A percentile compares a stretch with the other conserved stretches of the same genome.
These are phyloP conservation scores for Globisporangium takayamanum DNA, from an alignment of 352 stramenopile species.

Conservation along the genomic window DNA sequence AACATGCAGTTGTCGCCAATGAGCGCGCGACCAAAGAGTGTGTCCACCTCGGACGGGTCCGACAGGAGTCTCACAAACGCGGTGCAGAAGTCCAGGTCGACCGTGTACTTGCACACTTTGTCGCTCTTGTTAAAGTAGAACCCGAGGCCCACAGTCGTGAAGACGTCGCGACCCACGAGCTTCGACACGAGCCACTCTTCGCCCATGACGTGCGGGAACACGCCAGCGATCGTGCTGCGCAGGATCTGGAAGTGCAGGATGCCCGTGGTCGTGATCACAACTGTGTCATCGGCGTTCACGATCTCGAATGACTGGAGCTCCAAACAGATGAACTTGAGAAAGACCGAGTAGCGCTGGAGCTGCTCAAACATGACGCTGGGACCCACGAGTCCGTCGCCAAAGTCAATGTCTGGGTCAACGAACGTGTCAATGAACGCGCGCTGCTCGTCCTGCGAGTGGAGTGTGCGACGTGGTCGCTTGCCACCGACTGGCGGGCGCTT, in stretches of 20 bases:
- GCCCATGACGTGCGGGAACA: conserved; percentile 24
- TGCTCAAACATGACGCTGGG: conserved; percentile 24
- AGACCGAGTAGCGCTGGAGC: conserved; percentile 23
- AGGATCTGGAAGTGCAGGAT: conserved; percentile 22
- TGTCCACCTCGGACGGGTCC: conserved; percentile 14
- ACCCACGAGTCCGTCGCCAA: conserved; percentile 16
- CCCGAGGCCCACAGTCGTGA: conserved; percentile 1
- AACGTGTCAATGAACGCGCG: conserved; percentile 19
- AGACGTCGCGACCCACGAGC: conserved; percentile 20
- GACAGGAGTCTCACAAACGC: conserved; percentile 14
- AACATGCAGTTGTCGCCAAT: conserved; percentile 26
- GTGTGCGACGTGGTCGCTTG: not conserved
- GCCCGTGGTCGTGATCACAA: conserved; percentile 20
- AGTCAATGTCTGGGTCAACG: conserved; percentile 20
- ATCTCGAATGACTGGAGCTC: conserved; percentile 21
- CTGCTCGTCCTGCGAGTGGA: conserved; percentile 5
- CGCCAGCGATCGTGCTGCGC: conserved; percentile 17
- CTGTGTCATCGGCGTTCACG: conserved; percentile 9
- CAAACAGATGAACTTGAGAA: conserved; percentile 19
- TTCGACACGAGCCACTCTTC: conserved; percentile 18
- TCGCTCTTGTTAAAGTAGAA: conserved; percentile 22
- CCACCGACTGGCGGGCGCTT: not conserved
- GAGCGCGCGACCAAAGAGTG: conserved; percentile 10
- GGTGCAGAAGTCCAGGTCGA: conserved; percentile 22
- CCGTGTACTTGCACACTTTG: conserved; percentile 15